Base-by-base conservation (phyloP, 192 early-diverging fungal species). In the Entomortierella parvispora region DNA sequence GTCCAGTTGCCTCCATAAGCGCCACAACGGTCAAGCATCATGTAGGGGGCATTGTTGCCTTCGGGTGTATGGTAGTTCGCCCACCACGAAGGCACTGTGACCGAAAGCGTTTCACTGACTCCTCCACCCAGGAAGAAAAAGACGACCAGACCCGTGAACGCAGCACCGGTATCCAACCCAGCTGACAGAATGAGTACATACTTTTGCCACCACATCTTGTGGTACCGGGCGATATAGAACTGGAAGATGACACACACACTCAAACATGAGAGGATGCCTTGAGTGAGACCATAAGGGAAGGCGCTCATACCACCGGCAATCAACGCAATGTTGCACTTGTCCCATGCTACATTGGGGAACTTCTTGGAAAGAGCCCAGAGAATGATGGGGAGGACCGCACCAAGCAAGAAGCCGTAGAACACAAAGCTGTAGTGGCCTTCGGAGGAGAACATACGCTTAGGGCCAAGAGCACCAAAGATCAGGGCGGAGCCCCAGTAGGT, bases 401-500 rank as follows among this genome's bases (percentile, higher is more conserved):
- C 88, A 31, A 84, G 71, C 9, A 88, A 47, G 71, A 88, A 81
- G 28, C 65, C 65, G 44, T 32, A 67, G 33, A 49, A 67, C 33
- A 49, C 34, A 56, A 80, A 81, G 22, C 68, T 80, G 37, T 87
- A 87, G 8, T 51, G 58, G 17, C 71, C 74, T 9, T 80, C 54
- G 10, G 55, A 11, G 10, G 46, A 63, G 43, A 92, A 93, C 83
- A 92, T 88, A 7, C 84, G 79, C 23, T 52, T 49, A 12, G 93
- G 90, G 28, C 90, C 90, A 42, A 94, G 86, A 6, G 87, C 83
- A n/a, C 93, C 91, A 89, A 90, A 93, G 63, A 94, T 88, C 22
- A 85, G 79, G 32, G 83, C 87, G n/a, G 86, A 89, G 49, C 82
- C 83, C 80, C 81, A 88, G 58, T 91, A 94, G 26, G 80, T 81